phyloP scores from a whole-genome alignment of 2,329 filamentous ascomycete species.

The Monascus ruber region DNA sequence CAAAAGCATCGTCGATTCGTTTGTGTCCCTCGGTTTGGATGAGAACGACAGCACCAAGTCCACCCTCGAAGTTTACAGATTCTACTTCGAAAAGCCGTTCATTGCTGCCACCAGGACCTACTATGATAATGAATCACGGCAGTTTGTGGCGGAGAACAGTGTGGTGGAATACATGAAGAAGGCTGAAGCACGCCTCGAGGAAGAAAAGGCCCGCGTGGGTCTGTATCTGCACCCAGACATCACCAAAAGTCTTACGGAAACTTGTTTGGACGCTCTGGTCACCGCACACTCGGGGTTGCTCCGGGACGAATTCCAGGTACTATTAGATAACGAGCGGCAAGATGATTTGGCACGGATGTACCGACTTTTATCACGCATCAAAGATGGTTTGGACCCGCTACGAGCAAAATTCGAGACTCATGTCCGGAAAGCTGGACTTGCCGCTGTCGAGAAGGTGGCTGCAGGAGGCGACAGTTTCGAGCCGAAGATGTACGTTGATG shows the following conservation, averaged over 20 bases:
- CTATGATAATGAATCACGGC: slow-evolving; percentile 84
- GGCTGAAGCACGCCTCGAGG: slow-evolving; percentile 75
- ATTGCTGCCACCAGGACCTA: slow-evolving; percentile 71
- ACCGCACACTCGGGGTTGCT: slow-evolving; percentile 76
- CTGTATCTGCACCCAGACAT: slow-evolving; percentile 91
- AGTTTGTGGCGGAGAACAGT: slow-evolving; percentile 91
- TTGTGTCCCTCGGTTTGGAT: slow-evolving; percentile 87
- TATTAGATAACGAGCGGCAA: slow-evolving; percentile 87
- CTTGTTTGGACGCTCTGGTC: slow-evolving; percentile 81
- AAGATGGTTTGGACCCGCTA: slow-evolving; percentile 81
- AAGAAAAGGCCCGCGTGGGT: slow-evolving; percentile 87
- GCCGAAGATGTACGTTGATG: slow-evolving; percentile 93
- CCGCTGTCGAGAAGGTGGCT: slow-evolving; percentile 82
- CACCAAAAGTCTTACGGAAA: slow-evolving; percentile 67
- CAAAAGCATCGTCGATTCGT: slow-evolving; percentile 93
- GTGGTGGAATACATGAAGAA: slow-evolving; percentile 99
- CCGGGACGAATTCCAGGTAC: slow-evolving; percentile 86
- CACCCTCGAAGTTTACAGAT: slow-evolving; percentile 87
- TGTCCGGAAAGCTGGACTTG: slow-evolving; percentile 77
- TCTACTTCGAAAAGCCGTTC: slow-evolving; percentile 88
- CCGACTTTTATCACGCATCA: slow-evolving; percentile 74
- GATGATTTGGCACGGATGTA: slow-evolving; percentile 98
- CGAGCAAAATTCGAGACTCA: slow-evolving; percentile 82
- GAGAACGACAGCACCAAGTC: slow-evolving; percentile 88
- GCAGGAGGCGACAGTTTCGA: slow-evolving; percentile 81